Base-by-base conservation (phyloP, 768 basidiomycete species). In the Amyloporia xantha region DNA sequence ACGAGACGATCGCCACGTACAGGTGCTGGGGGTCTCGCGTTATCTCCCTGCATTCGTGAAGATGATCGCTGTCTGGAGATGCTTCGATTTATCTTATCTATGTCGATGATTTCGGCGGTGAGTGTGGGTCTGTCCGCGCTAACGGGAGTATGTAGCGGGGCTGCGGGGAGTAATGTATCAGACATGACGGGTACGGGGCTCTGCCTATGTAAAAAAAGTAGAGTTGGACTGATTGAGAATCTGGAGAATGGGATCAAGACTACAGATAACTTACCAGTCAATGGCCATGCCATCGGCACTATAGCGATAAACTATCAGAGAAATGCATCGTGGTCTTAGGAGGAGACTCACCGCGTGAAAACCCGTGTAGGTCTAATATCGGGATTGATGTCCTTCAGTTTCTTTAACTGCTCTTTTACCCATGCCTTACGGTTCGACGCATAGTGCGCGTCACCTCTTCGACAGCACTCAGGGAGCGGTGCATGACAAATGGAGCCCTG, bases 281-380 rank as follows among this genome's bases (percentile, higher is more conserved):
- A 59, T 52, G 4, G 51, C 55, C 51, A 59, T 50, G 3, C 59
- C 59, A 33, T 59, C 59, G 2, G 57, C 59, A 10, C 59, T 57
- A n/a, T n/a, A 17, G 7, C 13, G n/a, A 24, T 39, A 17, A 11
- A 40, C 23, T 3, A 15, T 24, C 21, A 19, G 11, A 27, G 13
- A 7, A 4, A n/a, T n/a, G n/a, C n/a, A n/a, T n/a, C n/a, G n/a
- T n/a, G n/a, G n/a, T n/a, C 20, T 3, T 25, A 23, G 12, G 20
- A 20, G 30, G 4, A 28, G 2, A 51, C 49, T 44, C 19, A 55
- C 54, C 54, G 49, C 10, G 49, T 50, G 21, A 58, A 53, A 2
- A 49, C 42, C 20, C 57, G 51, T n/a, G 33, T 26, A 23, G 20
- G 19, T 19, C 37, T 50, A 3, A 54, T 42, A n/a, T 21, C 41